Conservation (phyloP, 2,329 filamentous ascomycete species). For the Zopfia rhizophila region DNA sequence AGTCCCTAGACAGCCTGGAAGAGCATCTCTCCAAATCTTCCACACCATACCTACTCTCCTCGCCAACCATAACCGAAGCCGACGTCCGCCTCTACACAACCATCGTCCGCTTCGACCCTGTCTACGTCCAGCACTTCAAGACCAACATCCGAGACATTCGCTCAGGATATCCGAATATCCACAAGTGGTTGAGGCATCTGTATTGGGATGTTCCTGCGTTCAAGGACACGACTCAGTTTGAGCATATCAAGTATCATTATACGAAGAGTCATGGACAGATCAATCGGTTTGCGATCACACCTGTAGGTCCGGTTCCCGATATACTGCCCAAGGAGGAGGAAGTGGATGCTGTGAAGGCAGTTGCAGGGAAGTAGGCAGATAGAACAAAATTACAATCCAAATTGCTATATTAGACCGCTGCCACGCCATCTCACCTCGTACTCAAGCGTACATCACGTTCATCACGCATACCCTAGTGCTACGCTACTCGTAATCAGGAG, state of each 20-base stretch:
- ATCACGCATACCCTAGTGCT: too few species aligned
- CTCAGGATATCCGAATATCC: conserved; percentile 81
- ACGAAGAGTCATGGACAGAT: conserved; percentile 74
- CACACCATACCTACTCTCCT: conserved; percentile 60
- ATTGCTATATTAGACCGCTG: too few species aligned
- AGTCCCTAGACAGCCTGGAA: conserved; percentile 60
- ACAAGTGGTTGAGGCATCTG: conserved; percentile 82
- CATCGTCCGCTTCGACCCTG: conserved; percentile 69
- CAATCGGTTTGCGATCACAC: conserved; percentile 77
- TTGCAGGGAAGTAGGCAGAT: conserved; percentile 19
- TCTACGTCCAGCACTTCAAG: conserved; percentile 71
- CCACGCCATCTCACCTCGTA: too few species aligned
- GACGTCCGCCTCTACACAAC: conserved; percentile 66
- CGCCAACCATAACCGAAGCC: conserved; percentile 58
- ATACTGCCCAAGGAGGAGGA: conserved; percentile 83
- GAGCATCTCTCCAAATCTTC: conserved; percentile 51
- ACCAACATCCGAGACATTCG: conserved; percentile 88
- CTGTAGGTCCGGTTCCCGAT: conserved; percentile 84
- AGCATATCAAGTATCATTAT: conserved; percentile 91
- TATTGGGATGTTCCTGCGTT: conserved; percentile 89
- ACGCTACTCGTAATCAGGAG: too few species aligned
- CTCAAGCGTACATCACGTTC: too few species aligned
- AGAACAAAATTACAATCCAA: too few species aligned
- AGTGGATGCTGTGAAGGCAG: conserved; percentile 67
- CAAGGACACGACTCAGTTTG: conserved; percentile 84